phyloP scores from a whole-genome alignment of 1,139 yeast species.

The Magnusiomyces tetraspermus region DNA sequence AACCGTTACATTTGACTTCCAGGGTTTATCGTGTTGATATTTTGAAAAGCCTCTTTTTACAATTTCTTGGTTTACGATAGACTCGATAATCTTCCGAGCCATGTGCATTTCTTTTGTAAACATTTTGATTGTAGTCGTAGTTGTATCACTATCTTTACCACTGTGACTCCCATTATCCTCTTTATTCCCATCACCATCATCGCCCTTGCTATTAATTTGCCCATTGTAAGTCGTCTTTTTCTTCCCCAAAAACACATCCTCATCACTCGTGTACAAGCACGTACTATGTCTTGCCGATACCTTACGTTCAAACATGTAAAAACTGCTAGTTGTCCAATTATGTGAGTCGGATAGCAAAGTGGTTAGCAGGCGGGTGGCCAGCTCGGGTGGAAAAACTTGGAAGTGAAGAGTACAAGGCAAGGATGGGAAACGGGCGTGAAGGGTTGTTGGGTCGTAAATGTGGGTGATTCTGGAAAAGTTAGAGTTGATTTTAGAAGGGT shows the following conservation, averaged over 20 bases:
- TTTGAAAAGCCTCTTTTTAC: constrained; percentile 27
- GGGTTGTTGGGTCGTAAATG: constrained; percentile 14
- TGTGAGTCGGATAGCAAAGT: constrained; percentile 37
- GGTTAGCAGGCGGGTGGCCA: constrained; percentile 40
- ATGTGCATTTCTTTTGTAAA: constrained; percentile 37
- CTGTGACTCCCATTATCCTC: too few species aligned
- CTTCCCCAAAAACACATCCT: too few species aligned
- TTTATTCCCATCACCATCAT: constrained; percentile 30
- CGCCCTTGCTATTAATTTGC: too few species aligned
- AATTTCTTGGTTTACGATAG: constrained; percentile 36
- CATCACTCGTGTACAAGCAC: constrained; percentile 35
- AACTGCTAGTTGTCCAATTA: constrained; percentile 36
- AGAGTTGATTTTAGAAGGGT: neutral
- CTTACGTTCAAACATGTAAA: constrained; percentile 51
- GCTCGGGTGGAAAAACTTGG: constrained; percentile 42
- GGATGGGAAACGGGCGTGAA: constrained; percentile 24
- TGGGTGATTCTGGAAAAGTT: constrained; percentile 1
- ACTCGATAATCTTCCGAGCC: constrained; percentile 38
- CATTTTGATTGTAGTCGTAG: too few species aligned
- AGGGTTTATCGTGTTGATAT: constrained; percentile 33
- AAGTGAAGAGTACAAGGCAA: constrained; percentile 45
- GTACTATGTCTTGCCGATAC: constrained; percentile 48
- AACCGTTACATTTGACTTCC: constrained; percentile 48
- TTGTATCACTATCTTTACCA: too few species aligned
- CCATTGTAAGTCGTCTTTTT: too few species aligned